These are phyloP conservation scores for Boechera retrofracta DNA, from an alignment of 345 rosid species.

Conservation along the genomic window DNA sequence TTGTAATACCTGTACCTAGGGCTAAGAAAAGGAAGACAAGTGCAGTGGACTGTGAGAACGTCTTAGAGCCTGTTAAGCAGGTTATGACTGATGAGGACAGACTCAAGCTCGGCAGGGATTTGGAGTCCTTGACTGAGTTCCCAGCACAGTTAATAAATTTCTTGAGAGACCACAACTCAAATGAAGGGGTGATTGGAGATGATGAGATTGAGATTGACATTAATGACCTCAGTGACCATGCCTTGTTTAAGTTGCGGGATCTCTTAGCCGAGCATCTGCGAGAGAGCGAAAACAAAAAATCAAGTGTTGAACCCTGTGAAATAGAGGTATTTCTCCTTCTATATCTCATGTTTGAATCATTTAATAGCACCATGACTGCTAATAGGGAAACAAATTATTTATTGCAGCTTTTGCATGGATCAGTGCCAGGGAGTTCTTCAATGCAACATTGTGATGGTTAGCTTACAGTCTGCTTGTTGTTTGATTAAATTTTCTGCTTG, in stretches of 20 bases:
- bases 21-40: constrained; percentile 53
- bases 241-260: constrained; percentile 65
- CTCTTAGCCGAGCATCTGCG: constrained; percentile 70
- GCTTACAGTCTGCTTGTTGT: constrained; percentile 22
- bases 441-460: constrained; percentile 72
- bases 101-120: constrained; percentile 57
- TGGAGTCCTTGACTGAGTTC: constrained; percentile 68
- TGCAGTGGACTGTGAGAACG: constrained; percentile 42
- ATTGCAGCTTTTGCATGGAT: constrained; percentile 63
- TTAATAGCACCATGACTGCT: constrained; percentile 15
- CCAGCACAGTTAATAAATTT: constrained; percentile 70
- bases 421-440: constrained; percentile 70
- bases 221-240: constrained; percentile 64
- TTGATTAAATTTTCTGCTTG: background rate
- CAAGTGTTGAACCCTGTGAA: constrained; percentile 67
- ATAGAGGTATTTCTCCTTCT: constrained; percentile 60
- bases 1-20: constrained; percentile 37
- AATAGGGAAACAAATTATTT: background rate
- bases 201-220: constrained; percentile 93
- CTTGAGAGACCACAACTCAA: constrained; percentile 63
- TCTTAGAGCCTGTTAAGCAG: constrained; percentile 49
- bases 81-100: constrained; percentile 60
- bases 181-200: constrained; percentile 57
- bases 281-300: constrained; percentile 51
- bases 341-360: constrained; percentile 20